These are phyloP conservation scores for Botryosphaeria dothidea DNA, from an alignment of 2,329 filamentous ascomycete species.

Conservation along the genomic window DNA sequence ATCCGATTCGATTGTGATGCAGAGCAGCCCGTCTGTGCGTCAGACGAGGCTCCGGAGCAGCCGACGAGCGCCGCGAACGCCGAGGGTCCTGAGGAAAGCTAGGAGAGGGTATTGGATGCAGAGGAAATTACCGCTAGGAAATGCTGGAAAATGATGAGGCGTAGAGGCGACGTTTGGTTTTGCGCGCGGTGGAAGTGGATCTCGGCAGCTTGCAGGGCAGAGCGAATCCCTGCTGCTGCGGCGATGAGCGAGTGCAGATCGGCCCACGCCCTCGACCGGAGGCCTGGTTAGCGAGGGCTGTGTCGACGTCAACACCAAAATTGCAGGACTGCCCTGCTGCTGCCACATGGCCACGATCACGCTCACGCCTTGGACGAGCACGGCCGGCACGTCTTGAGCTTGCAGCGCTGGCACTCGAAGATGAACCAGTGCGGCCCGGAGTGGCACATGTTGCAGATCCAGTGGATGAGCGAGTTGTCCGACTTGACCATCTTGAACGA, in stretches of 20 bases:
- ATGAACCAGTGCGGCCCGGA: constrained; percentile 53
- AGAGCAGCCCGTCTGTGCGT: constrained; percentile 2
- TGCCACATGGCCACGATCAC: neutral
- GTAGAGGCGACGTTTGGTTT: constrained; percentile 1
- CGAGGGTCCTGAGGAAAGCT: neutral
- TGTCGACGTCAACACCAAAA: constrained; percentile 17
- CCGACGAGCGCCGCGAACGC: constrained; percentile 7
- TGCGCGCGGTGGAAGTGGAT: constrained; percentile 3
- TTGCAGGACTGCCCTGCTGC: constrained; percentile 1
- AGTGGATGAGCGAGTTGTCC: constrained; percentile 52
- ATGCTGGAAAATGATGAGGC: neutral
- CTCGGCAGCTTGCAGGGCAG: neutral
- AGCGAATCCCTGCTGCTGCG: constrained; percentile 5
- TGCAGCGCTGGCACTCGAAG: constrained; percentile 53
- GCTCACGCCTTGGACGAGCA: constrained; percentile 47
- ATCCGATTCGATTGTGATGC: constrained; percentile 23
- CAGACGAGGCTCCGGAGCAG: constrained; percentile 20
- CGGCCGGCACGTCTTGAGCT: constrained; percentile 51
- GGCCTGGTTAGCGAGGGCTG: constrained; percentile 10
- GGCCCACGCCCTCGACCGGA: constrained; percentile 8
- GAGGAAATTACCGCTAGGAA: neutral
- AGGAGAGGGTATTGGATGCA: constrained; percentile 2
- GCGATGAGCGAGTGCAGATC: constrained; percentile 16
- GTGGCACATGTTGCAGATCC: constrained; percentile 55
- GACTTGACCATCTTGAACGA: constrained; percentile 54